Percentiles rank a stretch among this genome's conserved stretches.
These are phyloP conservation scores for Erythrobasidium yunnanense DNA, from an alignment of 768 basidiomycete genomes.

Conservation along the genomic window DNA sequence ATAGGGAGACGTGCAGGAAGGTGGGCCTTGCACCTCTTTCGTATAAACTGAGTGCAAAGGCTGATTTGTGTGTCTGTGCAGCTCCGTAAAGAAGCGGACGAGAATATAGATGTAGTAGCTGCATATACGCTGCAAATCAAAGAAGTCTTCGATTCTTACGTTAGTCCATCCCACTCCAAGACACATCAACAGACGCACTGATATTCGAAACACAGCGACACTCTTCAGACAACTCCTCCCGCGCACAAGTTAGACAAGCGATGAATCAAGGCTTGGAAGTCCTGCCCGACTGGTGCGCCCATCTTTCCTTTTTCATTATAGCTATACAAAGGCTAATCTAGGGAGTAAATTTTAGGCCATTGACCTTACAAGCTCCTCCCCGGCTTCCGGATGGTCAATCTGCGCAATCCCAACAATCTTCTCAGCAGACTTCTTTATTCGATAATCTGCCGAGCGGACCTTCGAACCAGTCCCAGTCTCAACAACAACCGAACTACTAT, in stretches of 20 bases:
- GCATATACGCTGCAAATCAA: constrained; percentile 23
- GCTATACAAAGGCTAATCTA: not conserved
- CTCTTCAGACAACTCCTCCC: constrained; percentile 12
- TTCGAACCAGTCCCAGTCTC: not conserved
- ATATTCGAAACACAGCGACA: too few relatives aligned
- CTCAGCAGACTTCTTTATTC: not conserved
- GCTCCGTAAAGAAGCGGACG: constrained; percentile 24
- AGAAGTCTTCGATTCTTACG: constrained; percentile 21
- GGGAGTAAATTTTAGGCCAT: not conserved
- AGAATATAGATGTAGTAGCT: constrained; percentile 11
- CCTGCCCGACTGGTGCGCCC: constrained; percentile 18
- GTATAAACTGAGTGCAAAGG: not conserved
- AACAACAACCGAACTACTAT: not conserved
- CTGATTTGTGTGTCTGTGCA: not conserved
- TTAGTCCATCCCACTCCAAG: not conserved
- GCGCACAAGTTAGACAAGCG: constrained; percentile 3
- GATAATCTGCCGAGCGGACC: not conserved
- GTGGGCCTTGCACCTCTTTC: not conserved
- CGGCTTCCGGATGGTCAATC: not conserved
- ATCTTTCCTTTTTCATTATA: not conserved
- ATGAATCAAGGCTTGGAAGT: constrained; percentile 8
- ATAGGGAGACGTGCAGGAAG: constrained; percentile 14
- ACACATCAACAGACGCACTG: not conserved
- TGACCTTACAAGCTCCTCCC: constrained; percentile 9
- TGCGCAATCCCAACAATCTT: not conserved